Percentiles rank a stretch among this genome's conserved stretches.
These are phyloP conservation scores for Colletotrichum noveboracense DNA, from an alignment of 2,329 filamentous ascomycete species.

Conservation along the genomic window DNA sequence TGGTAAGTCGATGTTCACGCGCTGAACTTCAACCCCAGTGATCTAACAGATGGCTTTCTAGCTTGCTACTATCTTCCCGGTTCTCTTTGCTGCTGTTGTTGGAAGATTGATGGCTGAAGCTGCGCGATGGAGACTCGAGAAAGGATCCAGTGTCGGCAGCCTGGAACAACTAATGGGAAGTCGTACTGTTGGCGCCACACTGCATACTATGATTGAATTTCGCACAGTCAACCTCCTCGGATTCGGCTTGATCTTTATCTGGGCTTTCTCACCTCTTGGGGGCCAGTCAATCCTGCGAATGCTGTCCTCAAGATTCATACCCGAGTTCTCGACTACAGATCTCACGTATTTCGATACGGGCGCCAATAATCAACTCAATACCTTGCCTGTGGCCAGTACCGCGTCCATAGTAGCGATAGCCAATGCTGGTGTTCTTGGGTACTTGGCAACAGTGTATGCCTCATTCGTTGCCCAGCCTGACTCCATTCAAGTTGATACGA, in stretches of 20 bases:
- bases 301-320: neutral
- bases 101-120: conserved; percentile 29
- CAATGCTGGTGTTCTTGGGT: neutral
- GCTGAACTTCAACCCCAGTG: neutral
- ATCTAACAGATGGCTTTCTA: neutral
- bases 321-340: neutral
- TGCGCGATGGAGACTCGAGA: conserved; percentile 31
- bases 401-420: neutral
- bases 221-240: conserved; percentile 29
- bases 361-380: neutral
- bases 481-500: conserved; percentile 17
- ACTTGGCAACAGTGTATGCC: conserved; percentile 8
- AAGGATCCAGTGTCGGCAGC: conserved; percentile 27
- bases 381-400: neutral
- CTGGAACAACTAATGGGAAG: conserved; percentile 35
- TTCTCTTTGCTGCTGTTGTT: conserved; percentile 31
- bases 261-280: conserved; percentile 34
- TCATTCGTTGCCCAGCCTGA: conserved; percentile 25
- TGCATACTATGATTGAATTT: conserved; percentile 29
- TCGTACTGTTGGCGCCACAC: conserved; percentile 30
- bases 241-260: conserved; percentile 27
- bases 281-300: conserved; percentile 30
- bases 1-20: neutral
- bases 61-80: conserved; percentile 30
- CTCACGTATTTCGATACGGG: neutral